These are phyloP conservation scores for Scenedesmus sp. DNA, from an alignment of 163 green algal species.

Conservation along the genomic window DNA sequence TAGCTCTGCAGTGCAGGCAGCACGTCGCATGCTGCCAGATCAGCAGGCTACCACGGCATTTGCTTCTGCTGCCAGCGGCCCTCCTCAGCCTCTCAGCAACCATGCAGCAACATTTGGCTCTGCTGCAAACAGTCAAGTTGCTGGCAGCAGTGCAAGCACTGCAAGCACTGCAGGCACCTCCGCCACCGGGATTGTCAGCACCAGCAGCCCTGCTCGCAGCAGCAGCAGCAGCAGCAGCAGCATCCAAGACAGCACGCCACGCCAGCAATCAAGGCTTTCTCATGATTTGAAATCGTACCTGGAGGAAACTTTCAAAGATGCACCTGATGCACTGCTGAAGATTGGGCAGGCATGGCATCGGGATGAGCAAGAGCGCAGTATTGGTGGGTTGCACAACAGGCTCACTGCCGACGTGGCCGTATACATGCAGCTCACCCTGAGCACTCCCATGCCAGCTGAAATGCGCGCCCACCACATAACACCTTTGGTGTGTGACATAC, in stretches of 20 bases:
- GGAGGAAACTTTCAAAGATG: not conserved
- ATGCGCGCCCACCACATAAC: too few relatives aligned
- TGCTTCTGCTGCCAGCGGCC: not conserved
- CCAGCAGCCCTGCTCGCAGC: not conserved
- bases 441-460: too few relatives aligned
- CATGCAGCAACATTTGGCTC: not conserved
- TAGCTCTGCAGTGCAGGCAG: not conserved
- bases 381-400: too few relatives aligned
- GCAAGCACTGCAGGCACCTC: not conserved
- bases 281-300: not conserved
- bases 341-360: not conserved
- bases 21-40: not conserved
- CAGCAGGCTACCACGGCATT: not conserved
- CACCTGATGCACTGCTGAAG: slow-evolving; percentile 10
- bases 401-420: too few relatives aligned
- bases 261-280: not conserved
- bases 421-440: too few relatives aligned
- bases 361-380: not conserved
- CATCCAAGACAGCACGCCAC: not conserved
- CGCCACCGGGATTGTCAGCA: not conserved
- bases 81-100: not conserved
- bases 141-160: not conserved
- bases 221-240: slow-evolving; percentile 1
- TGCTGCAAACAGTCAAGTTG: not conserved
- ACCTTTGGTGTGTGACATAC: too few relatives aligned